Evolutionary conservation across 257 asterid species (phyloP).

Genomic region (Ballota nigra): DNA sequence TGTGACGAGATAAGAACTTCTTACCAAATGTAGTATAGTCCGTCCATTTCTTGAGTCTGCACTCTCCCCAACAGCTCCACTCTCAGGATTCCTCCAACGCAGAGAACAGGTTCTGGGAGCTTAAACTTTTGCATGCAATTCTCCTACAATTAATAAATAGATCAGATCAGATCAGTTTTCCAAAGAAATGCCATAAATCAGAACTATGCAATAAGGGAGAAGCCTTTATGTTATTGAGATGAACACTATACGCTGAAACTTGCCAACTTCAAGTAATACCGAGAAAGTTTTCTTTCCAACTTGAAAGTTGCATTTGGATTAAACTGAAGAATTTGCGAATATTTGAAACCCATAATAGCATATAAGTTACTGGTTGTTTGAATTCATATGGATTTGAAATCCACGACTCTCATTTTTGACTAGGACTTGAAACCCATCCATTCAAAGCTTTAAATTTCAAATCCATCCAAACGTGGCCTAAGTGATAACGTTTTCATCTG

Average conservation of each 20-base stretch:
- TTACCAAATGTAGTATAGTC: slow-evolving; percentile 73
- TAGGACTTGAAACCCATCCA: neutral
- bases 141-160: slow-evolving; percentile 41
- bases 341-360: neutral
- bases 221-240: neutral
- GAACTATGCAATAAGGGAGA: neutral
- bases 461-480: neutral
- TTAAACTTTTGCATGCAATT: slow-evolving; percentile 63
- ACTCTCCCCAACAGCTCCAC: slow-evolving; percentile 82
- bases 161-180: slow-evolving; percentile 6
- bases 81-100: slow-evolving; percentile 73
- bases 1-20: slow-evolving; percentile 4
- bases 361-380: neutral
- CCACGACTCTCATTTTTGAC: neutral
- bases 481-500: neutral
- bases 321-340: neutral
- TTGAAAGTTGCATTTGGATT: neutral
- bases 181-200: neutral
- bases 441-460: neutral
- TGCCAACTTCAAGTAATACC: neutral
- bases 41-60: slow-evolving; percentile 74
- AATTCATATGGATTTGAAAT: neutral
- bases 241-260: neutral
- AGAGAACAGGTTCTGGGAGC: slow-evolving; percentile 70
- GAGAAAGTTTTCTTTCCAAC: neutral